A percentile compares a stretch with the other conserved stretches of the same genome.
These are phyloP conservation scores for Globisporangium spinosum DNA, from an alignment of 352 stramenopile species.

Conservation along the genomic window DNA sequence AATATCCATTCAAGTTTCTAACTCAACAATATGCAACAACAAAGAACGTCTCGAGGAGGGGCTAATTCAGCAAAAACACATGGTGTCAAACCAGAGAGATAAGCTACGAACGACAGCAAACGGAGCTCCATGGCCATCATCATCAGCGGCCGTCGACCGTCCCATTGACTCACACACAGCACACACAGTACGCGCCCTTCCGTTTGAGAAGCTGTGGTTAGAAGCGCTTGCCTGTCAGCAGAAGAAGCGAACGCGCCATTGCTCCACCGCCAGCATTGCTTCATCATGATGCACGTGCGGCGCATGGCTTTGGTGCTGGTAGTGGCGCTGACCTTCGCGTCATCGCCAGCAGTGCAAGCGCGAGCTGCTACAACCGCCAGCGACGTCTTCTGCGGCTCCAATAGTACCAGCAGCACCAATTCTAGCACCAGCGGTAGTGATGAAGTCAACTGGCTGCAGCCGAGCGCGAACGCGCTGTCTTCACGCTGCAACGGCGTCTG, in stretches of 20 bases:
- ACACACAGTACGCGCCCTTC: not conserved
- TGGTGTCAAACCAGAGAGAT: not conserved
- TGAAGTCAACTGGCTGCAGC: not conserved
- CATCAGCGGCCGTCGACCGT: not conserved
- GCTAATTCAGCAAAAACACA: conserved; percentile 2
- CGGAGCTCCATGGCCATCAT: not conserved
- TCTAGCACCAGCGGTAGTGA: not conserved
- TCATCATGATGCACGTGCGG: not conserved
- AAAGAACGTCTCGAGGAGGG: not conserved
- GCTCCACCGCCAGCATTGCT: not conserved
- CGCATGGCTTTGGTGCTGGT: not conserved
- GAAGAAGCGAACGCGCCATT: not conserved
- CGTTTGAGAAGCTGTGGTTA: not conserved
- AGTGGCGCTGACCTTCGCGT: not conserved
- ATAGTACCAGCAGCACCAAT: not conserved
- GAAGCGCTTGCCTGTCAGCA: not conserved
- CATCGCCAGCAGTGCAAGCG: not conserved
- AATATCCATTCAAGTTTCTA: not conserved
- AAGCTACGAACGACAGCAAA: not conserved
- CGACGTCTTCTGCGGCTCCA: not conserved
- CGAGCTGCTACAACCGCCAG: not conserved
- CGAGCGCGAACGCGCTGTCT: conserved; percentile 6
- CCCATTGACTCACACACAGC: not conserved
- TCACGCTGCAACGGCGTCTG: conserved; percentile 10
- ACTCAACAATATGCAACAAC: not conserved